Evolutionary conservation across 2,329 filamentous ascomycete genomes (phyloP), one percentile per base, ranked within the genome.

Genomic region (Chrysoporthe austroafricana): DNA sequence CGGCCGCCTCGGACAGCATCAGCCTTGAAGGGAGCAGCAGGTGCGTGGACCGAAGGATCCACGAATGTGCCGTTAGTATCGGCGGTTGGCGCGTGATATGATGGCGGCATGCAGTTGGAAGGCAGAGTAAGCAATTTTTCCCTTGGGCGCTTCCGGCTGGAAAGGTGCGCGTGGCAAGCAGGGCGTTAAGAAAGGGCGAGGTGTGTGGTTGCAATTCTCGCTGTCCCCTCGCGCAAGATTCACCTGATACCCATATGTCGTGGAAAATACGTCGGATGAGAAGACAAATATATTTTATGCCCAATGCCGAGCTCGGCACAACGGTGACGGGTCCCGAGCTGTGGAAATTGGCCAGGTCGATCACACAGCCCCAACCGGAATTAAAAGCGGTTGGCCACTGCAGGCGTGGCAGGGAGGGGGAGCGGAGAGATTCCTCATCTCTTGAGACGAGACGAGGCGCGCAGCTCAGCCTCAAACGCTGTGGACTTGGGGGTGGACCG

Each of bases 341-440:
- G 18, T 64, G 32, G 62, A 64, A 18, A 64, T 64, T 59, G 52
- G 63, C 54, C 48, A 64, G 63, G 52, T 64, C 63, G 34, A 50
- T 36, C 43, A 48, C 39, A 61, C 26, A 26, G 43, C 36, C 43
- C 42, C 42, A 61, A 32, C 43, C 36, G 59, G 42, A n/a, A 61
- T 61, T 34, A 48, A 61, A 34, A 34, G 43, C 57, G 36, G 34
- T 43, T 43, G 36, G 50, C n/a, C 14, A 43, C 42, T 61, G 43
- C 36, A 11, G 59, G 59, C 43, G 21, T 32, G 32, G 50, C 50
- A 54, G 50, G 50, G 50, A 54, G 50, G 21, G 50, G 21, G 26
- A 32, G 14, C 50, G 50, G 50, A 54, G 50, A 14, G n/a, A 54
- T 39, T 54, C 39, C 57, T 26, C 36, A 36, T 60, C 32, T 58